Evolutionary conservation across 495 filamentous ascomycete species (phyloP).

Genomic region (Tuber microsphaerosporum): DNA sequence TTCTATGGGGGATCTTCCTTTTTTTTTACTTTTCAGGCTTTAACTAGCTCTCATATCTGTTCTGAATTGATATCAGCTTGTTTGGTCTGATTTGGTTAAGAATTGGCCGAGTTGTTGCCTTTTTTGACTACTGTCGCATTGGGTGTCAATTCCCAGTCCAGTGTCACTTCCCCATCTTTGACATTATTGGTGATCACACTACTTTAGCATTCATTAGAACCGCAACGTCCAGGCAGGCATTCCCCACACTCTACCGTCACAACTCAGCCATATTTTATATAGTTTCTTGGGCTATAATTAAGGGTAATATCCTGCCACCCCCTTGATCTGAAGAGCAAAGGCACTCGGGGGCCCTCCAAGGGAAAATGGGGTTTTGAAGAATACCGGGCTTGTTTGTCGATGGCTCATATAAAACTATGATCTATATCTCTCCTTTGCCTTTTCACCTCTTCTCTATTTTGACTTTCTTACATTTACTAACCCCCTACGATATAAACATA

Average conservation of each 20-base stretch:
- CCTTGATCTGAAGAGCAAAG: not conserved
- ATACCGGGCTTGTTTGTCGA: not conserved
- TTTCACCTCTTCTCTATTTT: not conserved
- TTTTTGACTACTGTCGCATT: too few species aligned
- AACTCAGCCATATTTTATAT: not conserved
- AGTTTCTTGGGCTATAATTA: too few species aligned
- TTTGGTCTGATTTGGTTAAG: too few species aligned
- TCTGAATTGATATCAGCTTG: too few species aligned
- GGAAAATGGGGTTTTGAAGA: not conserved
- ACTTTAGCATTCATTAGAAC: not conserved
- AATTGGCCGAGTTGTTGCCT: too few species aligned
- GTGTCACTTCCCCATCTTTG: too few species aligned
- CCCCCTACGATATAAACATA: not conserved
- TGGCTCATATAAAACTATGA: not conserved
- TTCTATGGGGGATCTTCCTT: too few species aligned
- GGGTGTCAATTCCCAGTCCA: too few species aligned
- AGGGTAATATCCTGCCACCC: not conserved
- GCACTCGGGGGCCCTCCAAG: not conserved
- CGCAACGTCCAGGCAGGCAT: too few species aligned
- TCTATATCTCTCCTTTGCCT: not conserved
- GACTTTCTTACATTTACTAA: not conserved
- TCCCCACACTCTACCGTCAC: not conserved
- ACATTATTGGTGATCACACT: too few species aligned
- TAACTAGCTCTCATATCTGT: too few species aligned
- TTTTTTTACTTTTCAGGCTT: too few species aligned